Evolutionary conservation across 192 early-diverging fungal species (phyloP).

Genomic region (Anaeromyces robustus): DNA sequence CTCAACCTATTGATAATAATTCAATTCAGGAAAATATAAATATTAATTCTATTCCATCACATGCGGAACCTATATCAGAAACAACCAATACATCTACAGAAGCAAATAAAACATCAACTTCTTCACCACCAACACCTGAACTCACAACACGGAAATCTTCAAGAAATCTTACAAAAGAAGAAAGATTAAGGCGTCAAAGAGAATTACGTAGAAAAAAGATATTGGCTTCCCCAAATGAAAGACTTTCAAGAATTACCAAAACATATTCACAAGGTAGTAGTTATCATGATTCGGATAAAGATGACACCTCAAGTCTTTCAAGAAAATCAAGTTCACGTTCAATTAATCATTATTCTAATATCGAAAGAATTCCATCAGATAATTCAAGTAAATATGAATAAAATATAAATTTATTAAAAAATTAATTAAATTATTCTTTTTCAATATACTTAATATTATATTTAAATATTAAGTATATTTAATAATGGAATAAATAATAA

Average conservation of each 20-base stretch:
- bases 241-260: not conserved
- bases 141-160: not conserved
- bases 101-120: no score
- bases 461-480: no score
- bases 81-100: no score
- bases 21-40: no score
- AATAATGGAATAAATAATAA: no score
- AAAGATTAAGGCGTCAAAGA: not conserved
- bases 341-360: not conserved
- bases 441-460: no score
- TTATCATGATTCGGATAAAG: not conserved
- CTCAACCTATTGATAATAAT: no score
- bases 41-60: no score
- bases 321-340: not conserved
- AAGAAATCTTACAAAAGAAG: not conserved
- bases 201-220: not conserved
- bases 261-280: not conserved
- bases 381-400: not conserved
- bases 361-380: not conserved
- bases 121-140: not conserved
- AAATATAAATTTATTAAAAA: no score
- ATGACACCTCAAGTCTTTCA: not conserved
- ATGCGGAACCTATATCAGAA: no score
- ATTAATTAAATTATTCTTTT: no score
- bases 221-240: not conserved